Base-by-base conservation (phyloP, 2,329 filamentous ascomycete genomes). In the Myrmaecium sp. region DNA sequence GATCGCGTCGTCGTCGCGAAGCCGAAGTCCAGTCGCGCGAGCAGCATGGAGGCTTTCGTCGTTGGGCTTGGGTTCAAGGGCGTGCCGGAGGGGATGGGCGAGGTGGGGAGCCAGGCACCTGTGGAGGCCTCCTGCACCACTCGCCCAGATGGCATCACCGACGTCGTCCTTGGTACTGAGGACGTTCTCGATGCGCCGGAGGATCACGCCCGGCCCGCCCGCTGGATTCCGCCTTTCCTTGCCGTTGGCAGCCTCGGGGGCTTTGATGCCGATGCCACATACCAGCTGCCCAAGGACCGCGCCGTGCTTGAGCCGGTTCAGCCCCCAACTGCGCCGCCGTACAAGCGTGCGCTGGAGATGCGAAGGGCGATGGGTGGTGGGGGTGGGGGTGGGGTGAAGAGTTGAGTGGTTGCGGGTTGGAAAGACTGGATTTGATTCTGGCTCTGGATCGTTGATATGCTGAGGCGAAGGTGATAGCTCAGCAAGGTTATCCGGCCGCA, bases 161-260 rank as follows among this genome's bases (percentile, higher is more conserved):
- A 64, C 26, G 32, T 64, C 3, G 51, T 59, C 15, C 37, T 60
- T 4, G 55, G 53, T 37, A 65, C 36, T 37, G 60, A 53, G 51
- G 67, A 48, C 40, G n/a, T n/a, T n/a, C n/a, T n/a, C n/a, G n/a
- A n/a, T n/a, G 63, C 47, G 42, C 58, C 45, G 43, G 40, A 39
- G 2, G 42, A 46, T 35, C 39, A 41, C 8, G 59, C 49, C 43
- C 42, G 43, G 1, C 44, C 48, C 33, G 37, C 46, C 5, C 60
- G 76, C 26, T 95, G 86, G 83, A 86, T 95, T 39, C 83, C 84
- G 3, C 83, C 86, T 0, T 98, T 98, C 47, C 68, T 98, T 42
- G 84, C 89, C n/a, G 98, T 89, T 49, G 89, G 89, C 23, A 89
- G 98, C 53, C 63, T 98, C 28, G 91, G 83, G 14, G 74, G 81